Conservation (phyloP, 1,284 basidiomycete species). For the Heterobasidion parviporum region DNA sequence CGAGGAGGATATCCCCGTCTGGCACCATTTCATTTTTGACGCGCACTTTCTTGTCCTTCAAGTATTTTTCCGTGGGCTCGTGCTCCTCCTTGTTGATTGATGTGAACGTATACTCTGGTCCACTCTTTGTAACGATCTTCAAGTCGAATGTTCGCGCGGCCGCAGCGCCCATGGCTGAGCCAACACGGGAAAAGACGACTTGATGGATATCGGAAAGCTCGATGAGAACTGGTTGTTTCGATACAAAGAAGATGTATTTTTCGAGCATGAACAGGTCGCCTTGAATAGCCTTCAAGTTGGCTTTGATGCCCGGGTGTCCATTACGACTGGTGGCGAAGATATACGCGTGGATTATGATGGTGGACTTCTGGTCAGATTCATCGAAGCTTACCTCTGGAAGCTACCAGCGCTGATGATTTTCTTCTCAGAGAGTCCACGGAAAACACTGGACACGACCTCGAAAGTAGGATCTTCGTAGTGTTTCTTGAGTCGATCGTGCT, state of each 20-base stretch:
- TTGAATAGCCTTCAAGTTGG: conserved; percentile 95
- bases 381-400: conserved; percentile 66
- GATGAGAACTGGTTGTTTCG: conserved; percentile 90
- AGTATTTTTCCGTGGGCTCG: conserved; percentile 76
- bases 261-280: conserved; percentile 98
- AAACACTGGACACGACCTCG: conserved; percentile 92
- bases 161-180: conserved; percentile 71
- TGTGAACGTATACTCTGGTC: conserved; percentile 84
- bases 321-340: conserved; percentile 40
- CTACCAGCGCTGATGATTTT: conserved; percentile 84
- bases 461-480: conserved; percentile 92
- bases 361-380: neutral
- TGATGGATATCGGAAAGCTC: conserved; percentile 90
- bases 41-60: conserved; percentile 86
- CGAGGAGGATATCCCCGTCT: conserved; percentile 72
- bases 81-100: conserved; percentile 96
- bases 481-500: conserved; percentile 82
- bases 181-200: conserved; percentile 91
- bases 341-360: neutral
- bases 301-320: conserved; percentile 83
- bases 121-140: conserved; percentile 78
- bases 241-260: conserved; percentile 97
- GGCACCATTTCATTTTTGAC: conserved; percentile 96
- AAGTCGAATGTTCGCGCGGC: conserved; percentile 94
- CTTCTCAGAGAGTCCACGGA: conserved; percentile 86